phyloP scores from a whole-genome alignment of 2,329 filamentous ascomycete genomes.

The Coniella lustricola region DNA sequence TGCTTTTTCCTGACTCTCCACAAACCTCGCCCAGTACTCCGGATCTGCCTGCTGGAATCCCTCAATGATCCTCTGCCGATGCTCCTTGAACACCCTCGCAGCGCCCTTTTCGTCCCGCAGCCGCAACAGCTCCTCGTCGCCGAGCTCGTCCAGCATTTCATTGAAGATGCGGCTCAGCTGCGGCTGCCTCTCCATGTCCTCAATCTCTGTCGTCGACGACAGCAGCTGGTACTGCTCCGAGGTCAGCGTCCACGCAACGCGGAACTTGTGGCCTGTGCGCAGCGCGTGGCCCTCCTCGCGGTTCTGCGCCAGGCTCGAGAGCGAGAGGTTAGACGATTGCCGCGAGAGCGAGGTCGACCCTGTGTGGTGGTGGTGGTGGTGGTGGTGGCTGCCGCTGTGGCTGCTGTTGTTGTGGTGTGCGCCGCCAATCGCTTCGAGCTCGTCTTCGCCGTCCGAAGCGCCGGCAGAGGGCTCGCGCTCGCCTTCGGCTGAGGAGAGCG shows the following conservation, averaged over 20 bases:
- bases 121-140: constrained; percentile 49
- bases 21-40: constrained; percentile 57
- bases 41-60: constrained; percentile 54
- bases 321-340: constrained; percentile 44
- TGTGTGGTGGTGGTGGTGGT: neutral
- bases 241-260: constrained; percentile 41
- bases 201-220: constrained; percentile 28
- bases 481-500: constrained; percentile 26
- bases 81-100: constrained; percentile 53
- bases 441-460: constrained; percentile 43
- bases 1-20: constrained; percentile 54
- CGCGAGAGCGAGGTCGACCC: constrained; percentile 35
- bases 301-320: constrained; percentile 43
- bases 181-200: constrained; percentile 44
- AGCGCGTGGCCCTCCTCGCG: constrained; percentile 52
- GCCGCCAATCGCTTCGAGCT: constrained; percentile 24
- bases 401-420: no score
- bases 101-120: constrained; percentile 52
- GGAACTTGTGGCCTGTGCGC: constrained; percentile 51
- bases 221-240: constrained; percentile 45
- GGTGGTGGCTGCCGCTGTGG: no score
- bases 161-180: constrained; percentile 47
- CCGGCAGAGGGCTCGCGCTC: constrained; percentile 31
- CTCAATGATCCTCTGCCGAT: constrained; percentile 43
- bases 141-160: constrained; percentile 57